These are phyloP conservation scores for Pochonia chlamydosporia DNA, from an alignment of 2,329 filamentous ascomycete genomes.

Conservation along the genomic window DNA sequence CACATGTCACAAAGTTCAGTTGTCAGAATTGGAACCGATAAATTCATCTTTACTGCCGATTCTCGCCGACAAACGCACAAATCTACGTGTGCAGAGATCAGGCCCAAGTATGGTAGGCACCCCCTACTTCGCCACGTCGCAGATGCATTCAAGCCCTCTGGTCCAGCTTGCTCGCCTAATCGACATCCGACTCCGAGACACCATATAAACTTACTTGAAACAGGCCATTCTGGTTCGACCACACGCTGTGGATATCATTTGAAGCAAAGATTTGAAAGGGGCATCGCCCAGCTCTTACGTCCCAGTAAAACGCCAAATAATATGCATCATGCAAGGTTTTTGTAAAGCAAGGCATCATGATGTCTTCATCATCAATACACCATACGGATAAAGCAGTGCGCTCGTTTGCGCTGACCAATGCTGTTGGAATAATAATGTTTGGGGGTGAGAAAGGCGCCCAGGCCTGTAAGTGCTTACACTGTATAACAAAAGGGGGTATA, in stretches of 20 bases:
- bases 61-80: not conserved
- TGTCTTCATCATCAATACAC: not conserved
- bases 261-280: not conserved
- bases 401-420: not conserved
- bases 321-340: not conserved
- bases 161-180: not conserved
- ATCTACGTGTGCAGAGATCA: not conserved
- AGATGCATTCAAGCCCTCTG: not conserved
- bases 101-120: not conserved
- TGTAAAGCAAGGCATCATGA: not conserved
- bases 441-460: not conserved
- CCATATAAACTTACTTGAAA: not conserved
- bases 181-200: not conserved
- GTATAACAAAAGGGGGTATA: not conserved
- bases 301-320: not conserved
- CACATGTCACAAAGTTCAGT: too few relatives aligned
- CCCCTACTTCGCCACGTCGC: not conserved
- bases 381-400: not conserved
- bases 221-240: not conserved
- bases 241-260: too few relatives aligned
- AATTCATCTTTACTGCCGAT: not conserved
- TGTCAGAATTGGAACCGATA: too few relatives aligned
- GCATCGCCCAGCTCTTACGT: not conserved
- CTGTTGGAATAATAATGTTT: not conserved
- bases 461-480: constrained; percentile 7